A percentile compares a stretch with the other conserved stretches of the same genome.
phyloP scores from a whole-genome alignment of 179 eudicot genomes.

The Actinidia arguta region DNA sequence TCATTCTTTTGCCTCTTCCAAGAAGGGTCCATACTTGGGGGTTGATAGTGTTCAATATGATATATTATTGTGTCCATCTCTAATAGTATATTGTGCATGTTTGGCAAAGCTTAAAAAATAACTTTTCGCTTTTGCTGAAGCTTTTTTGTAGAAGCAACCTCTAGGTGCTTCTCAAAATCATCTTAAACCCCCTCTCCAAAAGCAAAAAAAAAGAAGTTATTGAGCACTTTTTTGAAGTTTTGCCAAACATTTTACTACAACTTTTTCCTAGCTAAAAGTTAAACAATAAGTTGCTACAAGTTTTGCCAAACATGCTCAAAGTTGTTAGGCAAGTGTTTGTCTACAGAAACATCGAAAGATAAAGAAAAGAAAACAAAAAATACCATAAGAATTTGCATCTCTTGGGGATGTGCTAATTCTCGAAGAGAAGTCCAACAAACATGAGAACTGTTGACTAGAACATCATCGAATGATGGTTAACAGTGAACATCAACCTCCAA shows the following conservation, averaged over 20 bases:
- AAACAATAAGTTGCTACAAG: too few species aligned
- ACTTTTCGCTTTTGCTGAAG: too few species aligned
- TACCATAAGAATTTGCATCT: slow-evolving; percentile 96
- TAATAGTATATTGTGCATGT: not conserved
- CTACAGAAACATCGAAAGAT: not conserved
- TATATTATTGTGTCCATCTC: not conserved
- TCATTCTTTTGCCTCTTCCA: not conserved
- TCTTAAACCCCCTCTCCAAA: too few species aligned
- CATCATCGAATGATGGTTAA: slow-evolving; percentile 14
- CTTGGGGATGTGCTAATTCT: slow-evolving; percentile 95
- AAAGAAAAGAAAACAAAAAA: slow-evolving; percentile 13
- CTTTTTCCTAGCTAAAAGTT: too few species aligned
- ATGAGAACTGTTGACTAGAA: slow-evolving; percentile 93
- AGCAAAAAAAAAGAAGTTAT: too few species aligned
- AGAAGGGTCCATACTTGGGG: not conserved
- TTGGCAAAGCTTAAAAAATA: too few species aligned
- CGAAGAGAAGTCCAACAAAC: slow-evolving; percentile 92
- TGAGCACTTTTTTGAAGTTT: too few species aligned
- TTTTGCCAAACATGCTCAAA: too few species aligned
- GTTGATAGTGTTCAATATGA: not conserved
- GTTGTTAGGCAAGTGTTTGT: not conserved
- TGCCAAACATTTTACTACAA: too few species aligned
- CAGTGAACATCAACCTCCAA: not conserved
- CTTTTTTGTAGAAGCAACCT: too few species aligned
- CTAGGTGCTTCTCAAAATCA: too few species aligned